Evolutionary conservation across 164 flowering plant genomes (phyloP).

Genomic region (Magnolia officinalis): DNA sequence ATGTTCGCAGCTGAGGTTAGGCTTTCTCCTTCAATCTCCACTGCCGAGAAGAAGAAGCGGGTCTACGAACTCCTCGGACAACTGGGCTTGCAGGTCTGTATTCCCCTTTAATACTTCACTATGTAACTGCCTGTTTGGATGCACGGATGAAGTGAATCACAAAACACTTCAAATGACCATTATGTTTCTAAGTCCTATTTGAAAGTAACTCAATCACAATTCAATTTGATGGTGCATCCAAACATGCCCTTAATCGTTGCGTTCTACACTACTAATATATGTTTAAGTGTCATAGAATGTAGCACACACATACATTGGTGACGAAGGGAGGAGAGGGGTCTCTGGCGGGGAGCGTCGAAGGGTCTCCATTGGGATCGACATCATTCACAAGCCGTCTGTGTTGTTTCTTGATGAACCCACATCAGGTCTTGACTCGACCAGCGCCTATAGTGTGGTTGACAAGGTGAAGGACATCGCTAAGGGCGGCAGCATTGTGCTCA

Average conservation of each 20-base stretch:
- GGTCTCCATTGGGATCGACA: constrained; percentile 80
- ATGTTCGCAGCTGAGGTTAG: constrained; percentile 84
- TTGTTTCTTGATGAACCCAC: constrained; percentile 84
- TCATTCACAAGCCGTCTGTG: constrained; percentile 72
- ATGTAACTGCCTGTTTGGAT: too few relatives aligned
- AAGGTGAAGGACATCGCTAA: constrained; percentile 69
- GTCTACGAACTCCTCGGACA: constrained; percentile 65
- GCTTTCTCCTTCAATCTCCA: constrained; percentile 68
- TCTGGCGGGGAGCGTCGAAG: constrained; percentile 79
- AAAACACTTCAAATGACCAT: neutral
- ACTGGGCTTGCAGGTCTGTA: constrained; percentile 60
- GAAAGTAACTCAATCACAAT: too few relatives aligned
- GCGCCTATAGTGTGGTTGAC: constrained; percentile 76
- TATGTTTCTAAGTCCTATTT: too few relatives aligned
- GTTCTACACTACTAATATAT: too few relatives aligned
- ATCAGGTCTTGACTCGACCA: constrained; percentile 76
- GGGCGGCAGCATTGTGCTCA: constrained; percentile 71
- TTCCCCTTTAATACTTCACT: too few relatives aligned
- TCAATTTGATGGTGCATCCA: too few relatives aligned
- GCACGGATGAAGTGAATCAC: neutral
- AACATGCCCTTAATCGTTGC: too few relatives aligned
- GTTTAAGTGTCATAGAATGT: constrained; percentile 31
- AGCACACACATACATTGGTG: constrained; percentile 64
- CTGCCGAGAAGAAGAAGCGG: constrained; percentile 56
- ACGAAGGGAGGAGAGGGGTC: constrained; percentile 73